Evolutionary conservation across 441 rosid genomes (phyloP), one percentile per base, ranked within the genome.

Genomic region (Gossypium schwendimanii): DNA sequence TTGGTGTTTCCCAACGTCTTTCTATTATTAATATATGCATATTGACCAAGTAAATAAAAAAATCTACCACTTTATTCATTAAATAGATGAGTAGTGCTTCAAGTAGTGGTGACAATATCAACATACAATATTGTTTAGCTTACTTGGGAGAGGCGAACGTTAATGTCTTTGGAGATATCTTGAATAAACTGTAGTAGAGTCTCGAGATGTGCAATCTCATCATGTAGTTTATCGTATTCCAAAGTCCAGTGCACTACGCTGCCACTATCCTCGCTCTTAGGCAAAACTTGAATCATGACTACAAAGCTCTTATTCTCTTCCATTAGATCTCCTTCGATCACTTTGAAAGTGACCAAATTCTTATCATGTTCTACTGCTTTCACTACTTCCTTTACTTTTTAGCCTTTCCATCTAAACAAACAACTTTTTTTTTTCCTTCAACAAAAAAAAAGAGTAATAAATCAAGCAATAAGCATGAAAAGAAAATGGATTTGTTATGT

Each of bases 241-340:
- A 64, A 0, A 10, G 45, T 53, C 55, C 24, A 52, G 18, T 39
- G 63, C 14, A 15, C 57, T 4, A 63, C 0, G 9, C 47, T 54
- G 3, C 76, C 71, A 5, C 14, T 24, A 1, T 24, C 71, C 2
- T 20, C 2, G 1, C 12, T 44, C 36, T 54, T 65, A 1, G 71
- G 45, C 3, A 7, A 23, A 20, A 4, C 76, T 73, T 54, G 64
- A 41, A 73, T 0, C 4, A 2, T 66, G 58, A 58, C 0, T 15
- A 12, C 0, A 55, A 78, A 74, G 73, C 24, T 75, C 72, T 78
- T 78, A 49, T 73, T 78, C 59, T 73, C 63, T 36, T 78, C 69
- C 77, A 83, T 28, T 6, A 64, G 7, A 23, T 64, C 54, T 44
- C 69, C 54, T 1, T 64, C 69, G 0, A 65, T 3, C 70, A 21